phyloP scores from a whole-genome alignment of 306 rosid genomes.

The Aeschynomene evenia region DNA sequence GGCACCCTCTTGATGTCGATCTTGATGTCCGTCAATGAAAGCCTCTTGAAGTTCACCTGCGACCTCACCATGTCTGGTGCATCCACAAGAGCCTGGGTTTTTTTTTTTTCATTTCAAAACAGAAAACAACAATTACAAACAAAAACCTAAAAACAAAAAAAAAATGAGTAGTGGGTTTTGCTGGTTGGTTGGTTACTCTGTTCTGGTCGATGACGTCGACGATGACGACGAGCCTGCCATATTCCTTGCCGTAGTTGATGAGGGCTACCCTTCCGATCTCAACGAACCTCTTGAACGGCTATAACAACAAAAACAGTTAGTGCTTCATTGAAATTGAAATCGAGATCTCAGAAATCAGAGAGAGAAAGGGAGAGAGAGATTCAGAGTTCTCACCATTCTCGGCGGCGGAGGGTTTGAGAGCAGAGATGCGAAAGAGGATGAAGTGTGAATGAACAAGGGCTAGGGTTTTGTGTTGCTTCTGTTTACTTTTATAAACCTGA shows the following conservation, averaged over 20 bases:
- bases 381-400: not conserved
- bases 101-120: too few relatives aligned
- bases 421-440: not conserved
- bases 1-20: constrained; percentile 91
- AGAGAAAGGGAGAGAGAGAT: not conserved
- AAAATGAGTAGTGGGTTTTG: too few relatives aligned
- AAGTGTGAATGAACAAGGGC: not conserved
- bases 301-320: not conserved
- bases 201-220: constrained; percentile 94
- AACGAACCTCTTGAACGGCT: constrained; percentile 93
- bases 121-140: too few relatives aligned
- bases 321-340: not conserved
- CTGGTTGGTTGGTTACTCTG: constrained; percentile 41
- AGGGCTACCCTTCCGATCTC: constrained; percentile 97
- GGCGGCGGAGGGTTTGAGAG: not conserved
- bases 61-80: constrained; percentile 87
- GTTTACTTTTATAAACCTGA: too few relatives aligned
- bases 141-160: too few relatives aligned
- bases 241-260: constrained; percentile 84
- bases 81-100: constrained; percentile 77
- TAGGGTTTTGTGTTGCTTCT: not conserved
- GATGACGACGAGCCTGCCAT: constrained; percentile 88
- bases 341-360: not conserved
- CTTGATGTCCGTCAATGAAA: constrained; percentile 86
- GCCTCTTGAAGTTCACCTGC: constrained; percentile 86